Base-by-base conservation (phyloP, 345 rosid species). In the Hirschfeldia incana region DNA sequence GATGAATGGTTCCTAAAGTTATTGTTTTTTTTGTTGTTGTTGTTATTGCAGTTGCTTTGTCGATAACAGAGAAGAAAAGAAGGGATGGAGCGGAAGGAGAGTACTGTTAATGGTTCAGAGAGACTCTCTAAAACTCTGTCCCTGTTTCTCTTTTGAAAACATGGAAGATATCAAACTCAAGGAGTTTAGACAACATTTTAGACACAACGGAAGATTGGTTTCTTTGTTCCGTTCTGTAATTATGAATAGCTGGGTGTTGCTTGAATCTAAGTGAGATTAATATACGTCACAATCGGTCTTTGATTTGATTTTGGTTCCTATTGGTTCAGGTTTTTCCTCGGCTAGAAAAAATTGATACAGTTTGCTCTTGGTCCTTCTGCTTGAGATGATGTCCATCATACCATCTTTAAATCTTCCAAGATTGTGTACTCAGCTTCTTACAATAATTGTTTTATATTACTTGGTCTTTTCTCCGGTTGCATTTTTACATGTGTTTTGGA, bases 41-140 rank as follows among this genome's bases (percentile, higher is more conserved):
- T 21, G 21, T 21, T 33, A 26, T 26, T 70, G 86, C 83, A 89
- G 98, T 95, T 81, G 88, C 99, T 13, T 73, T 95, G 73, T 88
- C 99, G 2, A 95, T 93, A 87, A 91, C 98, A 3, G 91, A 90
- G 89, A 95, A 91, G 92, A 95, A 95, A 81, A 98, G 99, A 32
- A 36, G 42, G 42, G 42, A 90, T 85, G 60, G 98, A 90, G 65
- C 98, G 93, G 65, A 95, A 95, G 67, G 98, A 95, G 76, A 0
- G 57, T 21, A 81, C 90, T 34, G 88, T 93, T 1, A 87, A 83
- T 81, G 65, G 89, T 10, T 95, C 72, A 88, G 96, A 65, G 91
- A 90, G 17, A 89, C 94, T 33, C 89, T 78, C 1, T 96, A 95
- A 13, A 83, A 61, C 8, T 88, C 94, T 2, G 82, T 86, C 28